Conservation (phyloP, 306 rosid genomes). For the Lathyrus sativus region DNA sequence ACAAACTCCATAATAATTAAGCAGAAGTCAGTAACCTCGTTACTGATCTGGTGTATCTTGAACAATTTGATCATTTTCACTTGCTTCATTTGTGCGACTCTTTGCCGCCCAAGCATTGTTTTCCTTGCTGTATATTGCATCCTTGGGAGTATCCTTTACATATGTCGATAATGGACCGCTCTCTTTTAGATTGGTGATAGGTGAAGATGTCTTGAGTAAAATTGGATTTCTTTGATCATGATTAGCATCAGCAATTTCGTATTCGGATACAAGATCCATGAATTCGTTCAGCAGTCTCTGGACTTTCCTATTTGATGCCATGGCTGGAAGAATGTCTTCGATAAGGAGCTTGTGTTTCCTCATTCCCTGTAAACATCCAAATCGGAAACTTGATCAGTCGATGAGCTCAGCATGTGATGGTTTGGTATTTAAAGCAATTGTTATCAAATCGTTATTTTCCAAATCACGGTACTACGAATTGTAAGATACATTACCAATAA, state of each 20-base stretch:
- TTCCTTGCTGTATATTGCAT: conserved; percentile 28
- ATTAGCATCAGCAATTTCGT: conserved; percentile 56
- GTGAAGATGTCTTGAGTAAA: conserved; percentile 41
- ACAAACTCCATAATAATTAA: background rate
- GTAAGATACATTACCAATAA: background rate
- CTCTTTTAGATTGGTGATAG: conserved; percentile 38
- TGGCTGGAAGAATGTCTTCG: conserved; percentile 96
- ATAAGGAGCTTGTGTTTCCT: conserved; percentile 87
- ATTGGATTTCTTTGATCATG: conserved; percentile 35
- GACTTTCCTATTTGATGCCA: conserved; percentile 97
- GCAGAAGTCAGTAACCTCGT: conserved; percentile 14
- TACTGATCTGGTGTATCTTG: conserved; percentile 45
- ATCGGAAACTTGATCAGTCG: conserved; percentile 23
- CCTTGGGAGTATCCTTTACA: conserved; percentile 33
- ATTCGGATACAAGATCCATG: conserved; percentile 89
- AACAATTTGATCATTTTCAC: conserved; percentile 37
- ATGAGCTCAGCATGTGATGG: conserved; percentile 16
- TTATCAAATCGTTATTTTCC: background rate
- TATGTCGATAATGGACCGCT: conserved; percentile 28
- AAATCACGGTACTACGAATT: background rate
- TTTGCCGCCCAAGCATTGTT: conserved; percentile 14
- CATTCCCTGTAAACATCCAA: conserved; percentile 71
- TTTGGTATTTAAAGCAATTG: background rate
- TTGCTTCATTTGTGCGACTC: conserved; percentile 38
- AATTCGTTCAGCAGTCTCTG: conserved; percentile 94